Evolutionary conservation across 2,329 filamentous ascomycete species (phyloP).

Genomic region (Penicillium concentricum): DNA sequence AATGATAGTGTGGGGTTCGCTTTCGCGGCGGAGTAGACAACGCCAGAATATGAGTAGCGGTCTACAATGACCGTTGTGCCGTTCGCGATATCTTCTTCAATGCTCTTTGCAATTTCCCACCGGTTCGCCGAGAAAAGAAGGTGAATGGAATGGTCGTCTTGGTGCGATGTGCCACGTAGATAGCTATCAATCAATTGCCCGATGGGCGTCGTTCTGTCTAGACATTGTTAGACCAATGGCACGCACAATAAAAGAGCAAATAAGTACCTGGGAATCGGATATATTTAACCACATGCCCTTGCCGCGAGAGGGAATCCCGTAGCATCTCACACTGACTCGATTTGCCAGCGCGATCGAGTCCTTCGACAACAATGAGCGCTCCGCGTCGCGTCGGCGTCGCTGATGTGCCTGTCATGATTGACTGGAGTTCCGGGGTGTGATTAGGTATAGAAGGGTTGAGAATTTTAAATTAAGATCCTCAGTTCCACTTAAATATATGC

Average conservation of each 20-base stretch:
- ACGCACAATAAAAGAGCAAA: background rate
- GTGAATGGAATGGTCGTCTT: slow-evolving; percentile 88
- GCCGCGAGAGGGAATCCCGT: slow-evolving; percentile 51
- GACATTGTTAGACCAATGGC: slow-evolving; percentile 12
- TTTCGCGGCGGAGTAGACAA: slow-evolving; percentile 91
- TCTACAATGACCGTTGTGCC: slow-evolving; percentile 82
- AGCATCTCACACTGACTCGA: slow-evolving; percentile 81
- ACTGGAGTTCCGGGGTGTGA: background rate
- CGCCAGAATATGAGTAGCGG: slow-evolving; percentile 91
- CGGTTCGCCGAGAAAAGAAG: slow-evolving; percentile 87
- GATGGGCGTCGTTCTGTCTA: slow-evolving; percentile 79
- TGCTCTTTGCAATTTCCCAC: slow-evolving; percentile 64
- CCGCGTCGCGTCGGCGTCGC: slow-evolving; percentile 50
- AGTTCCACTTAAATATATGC: background rate
- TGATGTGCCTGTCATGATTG: slow-evolving; percentile 3
- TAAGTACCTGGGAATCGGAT: slow-evolving; percentile 64
- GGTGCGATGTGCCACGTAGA: slow-evolving; percentile 66
- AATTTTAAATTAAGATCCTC: background rate
- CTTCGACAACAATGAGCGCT: slow-evolving; percentile 80
- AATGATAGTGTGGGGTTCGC: slow-evolving; percentile 67
- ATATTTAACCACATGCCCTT: slow-evolving; percentile 55
- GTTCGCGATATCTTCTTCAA: slow-evolving; percentile 52
- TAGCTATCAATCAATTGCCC: slow-evolving; percentile 85
- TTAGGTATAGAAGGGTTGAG: background rate
- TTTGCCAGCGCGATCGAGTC: slow-evolving; percentile 86